Percentiles rank a stretch among this genome's conserved stretches.
phyloP scores from a whole-genome alignment of 495 filamentous ascomycete genomes.

The Neurospora hispaniola region DNA sequence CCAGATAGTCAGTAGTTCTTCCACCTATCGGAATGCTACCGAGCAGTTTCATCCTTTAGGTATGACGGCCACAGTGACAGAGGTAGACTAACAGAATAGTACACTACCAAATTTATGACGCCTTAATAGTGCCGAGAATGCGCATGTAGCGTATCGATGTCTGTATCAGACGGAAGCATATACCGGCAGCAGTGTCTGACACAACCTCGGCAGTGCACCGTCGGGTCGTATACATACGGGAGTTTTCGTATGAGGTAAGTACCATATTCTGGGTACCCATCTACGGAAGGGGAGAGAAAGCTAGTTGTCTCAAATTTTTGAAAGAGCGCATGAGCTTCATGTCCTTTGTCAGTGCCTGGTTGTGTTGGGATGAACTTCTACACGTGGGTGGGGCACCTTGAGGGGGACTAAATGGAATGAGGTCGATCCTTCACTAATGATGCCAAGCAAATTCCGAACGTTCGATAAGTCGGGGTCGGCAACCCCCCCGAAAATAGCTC shows the following conservation, averaged over 20 bases:
- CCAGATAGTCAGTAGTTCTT: background rate
- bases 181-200: background rate
- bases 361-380: background rate
- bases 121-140: background rate
- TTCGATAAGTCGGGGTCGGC: background rate
- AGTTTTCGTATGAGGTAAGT: background rate
- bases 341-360: background rate
- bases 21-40: background rate
- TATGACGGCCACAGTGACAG: background rate
- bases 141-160: background rate
- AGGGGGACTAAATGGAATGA: too few relatives aligned
- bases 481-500: background rate
- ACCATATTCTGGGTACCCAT: background rate
- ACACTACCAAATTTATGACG: background rate
- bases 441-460: background rate
- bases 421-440: background rate
- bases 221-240: background rate
- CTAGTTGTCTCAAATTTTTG: background rate
- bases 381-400: background rate
- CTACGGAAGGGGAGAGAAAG: background rate
- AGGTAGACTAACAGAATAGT: background rate
- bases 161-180: background rate
- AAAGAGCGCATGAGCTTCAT: background rate
- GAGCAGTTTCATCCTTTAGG: background rate
- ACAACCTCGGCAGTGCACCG: background rate